A percentile compares a stretch with the other conserved stretches of the same genome.
Conservation (phyloP, 306 rosid genomes). For the Pyrus bretschneideri region DNA sequence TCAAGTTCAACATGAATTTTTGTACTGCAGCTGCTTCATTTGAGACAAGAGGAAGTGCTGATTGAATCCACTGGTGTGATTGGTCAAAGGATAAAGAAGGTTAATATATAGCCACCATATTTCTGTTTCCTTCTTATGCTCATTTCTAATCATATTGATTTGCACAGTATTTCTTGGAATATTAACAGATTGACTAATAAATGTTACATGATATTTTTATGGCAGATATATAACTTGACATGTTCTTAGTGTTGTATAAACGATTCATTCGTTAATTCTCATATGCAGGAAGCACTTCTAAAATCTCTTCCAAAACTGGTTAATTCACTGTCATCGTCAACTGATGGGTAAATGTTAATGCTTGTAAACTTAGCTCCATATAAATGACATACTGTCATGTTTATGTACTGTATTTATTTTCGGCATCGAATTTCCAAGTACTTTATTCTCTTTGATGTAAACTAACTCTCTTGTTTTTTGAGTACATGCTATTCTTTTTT, state of each 20-base stretch:
- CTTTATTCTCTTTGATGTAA: background rate
- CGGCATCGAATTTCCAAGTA: background rate
- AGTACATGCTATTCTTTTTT: background rate
- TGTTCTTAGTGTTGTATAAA: background rate
- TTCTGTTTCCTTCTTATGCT: constrained; percentile 1
- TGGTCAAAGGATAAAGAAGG: constrained; percentile 89
- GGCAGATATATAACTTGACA: background rate
- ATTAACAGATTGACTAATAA: constrained; percentile 16
- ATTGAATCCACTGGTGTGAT: constrained; percentile 93
- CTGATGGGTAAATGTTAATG: constrained; percentile 50
- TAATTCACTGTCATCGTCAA: constrained; percentile 53
- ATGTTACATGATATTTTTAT: background rate
- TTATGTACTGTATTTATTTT: background rate
- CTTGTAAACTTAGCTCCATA: background rate
- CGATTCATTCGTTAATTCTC: constrained; percentile 13
- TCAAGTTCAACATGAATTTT: background rate
- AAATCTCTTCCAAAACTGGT: constrained; percentile 69
- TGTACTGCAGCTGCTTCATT: constrained; percentile 52
- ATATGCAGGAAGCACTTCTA: constrained; percentile 66
- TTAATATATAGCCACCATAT: constrained; percentile 24
- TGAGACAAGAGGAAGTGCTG: constrained; percentile 64
- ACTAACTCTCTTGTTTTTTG: background rate
- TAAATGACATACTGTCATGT: background rate
- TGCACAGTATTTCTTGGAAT: background rate
- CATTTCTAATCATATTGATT: background rate